Percentiles rank a stretch among this genome's conserved stretches.
Evolutionary conservation across 768 basidiomycete genomes (phyloP).

Genomic region (Tulasnella sp.): DNA sequence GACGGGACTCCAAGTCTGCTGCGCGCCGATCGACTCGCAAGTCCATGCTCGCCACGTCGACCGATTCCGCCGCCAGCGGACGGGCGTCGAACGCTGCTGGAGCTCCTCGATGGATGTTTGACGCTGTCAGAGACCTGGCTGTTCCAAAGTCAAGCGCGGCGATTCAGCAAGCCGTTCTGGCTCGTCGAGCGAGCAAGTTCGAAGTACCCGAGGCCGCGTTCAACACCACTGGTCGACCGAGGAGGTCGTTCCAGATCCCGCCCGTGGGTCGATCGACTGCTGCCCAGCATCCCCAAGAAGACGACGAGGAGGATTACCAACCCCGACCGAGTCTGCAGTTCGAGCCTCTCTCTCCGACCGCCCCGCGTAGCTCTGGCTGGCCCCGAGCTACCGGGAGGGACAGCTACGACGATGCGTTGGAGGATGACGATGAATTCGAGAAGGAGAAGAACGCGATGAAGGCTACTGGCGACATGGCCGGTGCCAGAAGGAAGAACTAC

Average conservation of each 20-base stretch:
- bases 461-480: constrained; percentile 36
- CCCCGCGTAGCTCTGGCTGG: constrained; percentile 25
- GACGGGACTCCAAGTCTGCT: not conserved
- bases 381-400: constrained; percentile 17
- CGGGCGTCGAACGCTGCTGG: not conserved
- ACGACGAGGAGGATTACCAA: constrained; percentile 32
- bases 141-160: not conserved
- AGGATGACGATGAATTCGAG: constrained; percentile 37
- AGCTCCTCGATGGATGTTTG: constrained; percentile 59
- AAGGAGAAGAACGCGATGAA: constrained; percentile 31
- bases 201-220: not conserved
- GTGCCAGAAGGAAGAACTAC: not conserved
- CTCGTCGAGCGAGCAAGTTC: not conserved
- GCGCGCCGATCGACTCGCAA: not conserved
- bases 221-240: not conserved
- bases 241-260: not conserved
- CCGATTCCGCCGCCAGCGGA: not conserved
- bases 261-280: not conserved
- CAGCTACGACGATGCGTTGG: constrained; percentile 38
- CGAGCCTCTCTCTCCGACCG: constrained; percentile 47
- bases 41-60: not conserved
- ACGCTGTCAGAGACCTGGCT: constrained; percentile 62
- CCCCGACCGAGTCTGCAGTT: constrained; percentile 52
- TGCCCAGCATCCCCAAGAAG: not conserved
- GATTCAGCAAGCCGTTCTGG: not conserved